phyloP scores from a whole-genome alignment of 345 rosid species.

The Firmiana major region DNA sequence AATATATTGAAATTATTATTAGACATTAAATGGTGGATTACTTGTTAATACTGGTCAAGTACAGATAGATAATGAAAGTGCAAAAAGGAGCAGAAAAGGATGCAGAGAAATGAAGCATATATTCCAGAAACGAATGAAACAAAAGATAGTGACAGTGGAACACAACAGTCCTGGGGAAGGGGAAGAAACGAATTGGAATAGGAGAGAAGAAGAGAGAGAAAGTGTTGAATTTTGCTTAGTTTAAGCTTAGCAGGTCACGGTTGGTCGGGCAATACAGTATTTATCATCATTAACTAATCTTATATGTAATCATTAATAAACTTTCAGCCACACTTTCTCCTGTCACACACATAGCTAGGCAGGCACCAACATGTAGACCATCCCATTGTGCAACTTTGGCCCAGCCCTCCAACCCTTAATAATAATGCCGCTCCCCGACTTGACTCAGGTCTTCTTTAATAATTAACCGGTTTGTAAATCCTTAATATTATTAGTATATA shows the following conservation, averaged over 20 bases:
- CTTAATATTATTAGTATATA: no score
- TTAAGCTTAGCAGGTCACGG: conserved; percentile 35
- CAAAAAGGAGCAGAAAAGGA: conserved; percentile 11
- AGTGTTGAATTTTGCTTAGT: conserved; percentile 7
- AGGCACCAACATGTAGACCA: conserved; percentile 59
- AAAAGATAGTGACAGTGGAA: conserved; percentile 48
- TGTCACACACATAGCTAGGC: conserved; percentile 38
- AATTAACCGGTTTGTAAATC: no score
- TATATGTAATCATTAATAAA: conserved; percentile 26
- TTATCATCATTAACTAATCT: conserved; percentile 29
- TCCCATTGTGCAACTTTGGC: conserved; percentile 28
- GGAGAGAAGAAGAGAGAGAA: conserved; percentile 10
- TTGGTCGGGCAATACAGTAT: conserved; percentile 44
- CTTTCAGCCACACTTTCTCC: conserved; percentile 25
- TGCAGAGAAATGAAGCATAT: conserved; percentile 21
- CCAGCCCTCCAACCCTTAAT: conserved; percentile 34
- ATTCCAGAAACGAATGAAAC: conserved; percentile 44
- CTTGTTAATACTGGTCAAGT: conserved; percentile 12
- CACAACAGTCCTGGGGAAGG: conserved; percentile 5
- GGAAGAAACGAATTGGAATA: neutral
- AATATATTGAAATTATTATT: neutral
- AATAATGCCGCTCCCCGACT: conserved; percentile 21
- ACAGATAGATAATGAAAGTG: conserved; percentile 25
- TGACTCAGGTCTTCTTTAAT: no score
- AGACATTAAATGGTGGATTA: conserved; percentile 14